Percentiles rank a stretch among this genome's conserved stretches.
These are phyloP conservation scores for Luzula sylvatica DNA, from an alignment of 176 grass and related monocot species.

Conservation along the genomic window DNA sequence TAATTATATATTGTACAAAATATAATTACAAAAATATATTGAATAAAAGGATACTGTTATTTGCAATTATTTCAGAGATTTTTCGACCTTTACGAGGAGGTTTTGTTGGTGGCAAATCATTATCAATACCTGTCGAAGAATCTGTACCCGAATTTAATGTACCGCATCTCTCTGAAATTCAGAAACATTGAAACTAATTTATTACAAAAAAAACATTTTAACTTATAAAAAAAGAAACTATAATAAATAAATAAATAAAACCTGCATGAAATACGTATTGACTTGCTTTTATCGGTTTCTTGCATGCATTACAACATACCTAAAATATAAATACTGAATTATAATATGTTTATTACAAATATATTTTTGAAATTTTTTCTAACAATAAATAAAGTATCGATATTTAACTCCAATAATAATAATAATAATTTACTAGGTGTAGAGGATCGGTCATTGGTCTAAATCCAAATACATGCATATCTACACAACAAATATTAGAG, in stretches of 20 bases:
- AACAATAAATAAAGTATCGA: constrained; percentile 3
- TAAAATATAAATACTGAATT: constrained; percentile 36
- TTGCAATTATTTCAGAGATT: constrained; percentile 7
- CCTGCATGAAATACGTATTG: constrained; percentile 93
- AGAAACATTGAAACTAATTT: too few relatives aligned
- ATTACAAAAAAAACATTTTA: too few relatives aligned
- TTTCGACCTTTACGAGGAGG: constrained; percentile 20
- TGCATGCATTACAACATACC: constrained; percentile 80
- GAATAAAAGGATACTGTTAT: constrained; percentile 17
- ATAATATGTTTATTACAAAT: not conserved
- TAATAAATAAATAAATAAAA: constrained; percentile 20
- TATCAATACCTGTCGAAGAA: constrained; percentile 12
- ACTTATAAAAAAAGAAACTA: not conserved
- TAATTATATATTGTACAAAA: too few relatives aligned
- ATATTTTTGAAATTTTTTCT: not conserved
- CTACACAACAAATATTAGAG: constrained; percentile 36
- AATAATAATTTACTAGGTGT: constrained; percentile 85
- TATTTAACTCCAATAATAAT: constrained; percentile 16
- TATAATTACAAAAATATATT: constrained; percentile 5
- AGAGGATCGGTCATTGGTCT: constrained; percentile 88
- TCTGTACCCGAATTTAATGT: constrained; percentile 6
- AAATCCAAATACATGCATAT: constrained; percentile 98
- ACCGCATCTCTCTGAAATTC: constrained; percentile 12
- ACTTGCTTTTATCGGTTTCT: constrained; percentile 89
- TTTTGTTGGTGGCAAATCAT: constrained; percentile 13